Evolutionary conservation across 371 early-diverging fungal genomes (phyloP).

Genomic region (Gilbertella persicaria): DNA sequence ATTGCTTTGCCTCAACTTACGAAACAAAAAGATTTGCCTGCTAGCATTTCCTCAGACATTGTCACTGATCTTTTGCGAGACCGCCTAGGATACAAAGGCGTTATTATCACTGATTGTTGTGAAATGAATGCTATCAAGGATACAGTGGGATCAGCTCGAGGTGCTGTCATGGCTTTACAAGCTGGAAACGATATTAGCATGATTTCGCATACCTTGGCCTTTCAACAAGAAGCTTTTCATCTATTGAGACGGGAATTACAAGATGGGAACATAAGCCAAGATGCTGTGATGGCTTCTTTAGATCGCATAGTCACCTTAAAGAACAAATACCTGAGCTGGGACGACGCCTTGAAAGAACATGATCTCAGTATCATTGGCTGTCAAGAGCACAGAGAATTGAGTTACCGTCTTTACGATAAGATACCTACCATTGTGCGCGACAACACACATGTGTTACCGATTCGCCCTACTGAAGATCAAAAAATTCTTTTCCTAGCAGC

Average conservation of each 20-base stretch:
- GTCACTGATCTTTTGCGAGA: constrained; percentile 37
- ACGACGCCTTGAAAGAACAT: constrained; percentile 9
- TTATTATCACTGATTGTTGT: constrained; percentile 51
- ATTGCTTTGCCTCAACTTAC: constrained; percentile 44
- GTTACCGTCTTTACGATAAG: constrained; percentile 37
- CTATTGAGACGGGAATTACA: constrained; percentile 18
- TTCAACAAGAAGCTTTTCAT: constrained; percentile 35
- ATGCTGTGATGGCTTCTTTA: constrained; percentile 25
- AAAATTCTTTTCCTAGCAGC: constrained; percentile 41
- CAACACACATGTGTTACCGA: constrained; percentile 22
- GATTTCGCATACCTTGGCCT: constrained; percentile 46
- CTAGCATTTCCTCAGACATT: constrained; percentile 42
- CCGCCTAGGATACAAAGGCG: constrained; percentile 41
- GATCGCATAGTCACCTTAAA: constrained; percentile 39
- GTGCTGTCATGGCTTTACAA: constrained; percentile 40
- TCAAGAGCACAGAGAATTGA: constrained; percentile 22
- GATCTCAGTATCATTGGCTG: constrained; percentile 26
- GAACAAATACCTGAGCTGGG: constrained; percentile 38
- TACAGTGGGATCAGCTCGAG: constrained; percentile 36
- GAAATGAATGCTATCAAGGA: constrained; percentile 57
- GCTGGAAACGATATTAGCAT: constrained; percentile 56
- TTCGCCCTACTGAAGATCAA: constrained; percentile 18
- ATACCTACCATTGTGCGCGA: constrained; percentile 43
- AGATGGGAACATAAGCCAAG: constrained; percentile 6
- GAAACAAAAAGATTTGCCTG: constrained; percentile 19